Conservation (phyloP, 2,329 filamentous ascomycete species). For the Cladorrhinum sp. region DNA sequence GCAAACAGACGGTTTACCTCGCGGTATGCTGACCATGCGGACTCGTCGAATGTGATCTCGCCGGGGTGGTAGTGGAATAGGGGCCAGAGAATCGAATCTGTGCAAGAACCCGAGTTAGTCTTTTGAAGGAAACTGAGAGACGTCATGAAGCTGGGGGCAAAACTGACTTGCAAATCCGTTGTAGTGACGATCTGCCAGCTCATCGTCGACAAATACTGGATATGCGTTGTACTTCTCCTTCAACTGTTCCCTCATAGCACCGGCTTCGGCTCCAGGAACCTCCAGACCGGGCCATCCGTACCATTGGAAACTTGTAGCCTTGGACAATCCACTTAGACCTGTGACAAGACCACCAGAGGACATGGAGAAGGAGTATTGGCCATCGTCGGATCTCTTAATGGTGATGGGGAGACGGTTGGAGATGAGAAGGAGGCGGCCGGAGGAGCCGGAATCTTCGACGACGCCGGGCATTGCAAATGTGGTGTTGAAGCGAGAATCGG, state of each 20-base stretch:
- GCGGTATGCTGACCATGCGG: slow-evolving; percentile 87
- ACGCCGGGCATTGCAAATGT: slow-evolving; percentile 23
- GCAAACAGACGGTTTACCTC: slow-evolving; percentile 93
- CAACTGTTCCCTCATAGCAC: slow-evolving; percentile 69
- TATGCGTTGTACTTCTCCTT: slow-evolving; percentile 86
- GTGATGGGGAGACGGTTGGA: slow-evolving; percentile 96
- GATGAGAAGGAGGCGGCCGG: slow-evolving; percentile 69
- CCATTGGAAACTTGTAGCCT: slow-evolving; percentile 94
- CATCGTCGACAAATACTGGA: slow-evolving; percentile 89
- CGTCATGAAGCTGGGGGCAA: slow-evolving; percentile 2
- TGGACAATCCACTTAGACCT: slow-evolving; percentile 84
- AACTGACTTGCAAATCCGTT: slow-evolving; percentile 91
- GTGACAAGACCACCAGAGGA: slow-evolving; percentile 95
- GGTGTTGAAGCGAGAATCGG: not conserved
- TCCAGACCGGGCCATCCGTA: slow-evolving; percentile 97
- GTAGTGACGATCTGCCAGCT: slow-evolving; percentile 92
- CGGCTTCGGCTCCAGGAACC: slow-evolving; percentile 78
- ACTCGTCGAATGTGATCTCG: slow-evolving; percentile 97
- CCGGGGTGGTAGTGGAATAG: slow-evolving; percentile 98
- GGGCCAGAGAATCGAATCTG: slow-evolving; percentile 96
- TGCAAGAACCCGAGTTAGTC: not conserved
- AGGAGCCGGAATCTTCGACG: slow-evolving; percentile 15
- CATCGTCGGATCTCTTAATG: slow-evolving; percentile 89
- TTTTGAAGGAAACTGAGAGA: slow-evolving; percentile 6
- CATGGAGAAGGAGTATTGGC: slow-evolving; percentile 91